Evolutionary conservation across 1,139 yeast species (phyloP).

Genomic region (Yamadazyma siamensis): DNA sequence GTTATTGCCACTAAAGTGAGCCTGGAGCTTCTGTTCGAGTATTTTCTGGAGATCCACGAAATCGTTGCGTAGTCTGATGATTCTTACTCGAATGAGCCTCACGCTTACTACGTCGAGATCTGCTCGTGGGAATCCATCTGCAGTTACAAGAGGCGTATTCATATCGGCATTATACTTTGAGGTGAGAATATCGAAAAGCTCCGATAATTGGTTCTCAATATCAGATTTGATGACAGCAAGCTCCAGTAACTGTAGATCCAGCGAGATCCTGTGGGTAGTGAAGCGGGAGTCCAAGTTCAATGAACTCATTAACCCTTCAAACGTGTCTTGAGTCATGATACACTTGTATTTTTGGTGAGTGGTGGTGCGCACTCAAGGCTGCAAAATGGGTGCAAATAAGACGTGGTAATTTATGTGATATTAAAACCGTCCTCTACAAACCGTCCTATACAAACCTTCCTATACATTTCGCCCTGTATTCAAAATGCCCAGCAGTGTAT

Average conservation of each 20-base stretch:
- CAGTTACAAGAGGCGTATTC: slow-evolving; percentile 60
- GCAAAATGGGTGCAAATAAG: slow-evolving; percentile 1
- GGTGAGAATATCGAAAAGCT: slow-evolving; percentile 30
- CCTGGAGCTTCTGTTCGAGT: slow-evolving; percentile 43
- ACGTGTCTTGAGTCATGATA: slow-evolving; percentile 20
- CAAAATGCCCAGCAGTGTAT: too few species aligned
- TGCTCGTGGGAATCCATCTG: slow-evolving; percentile 81
- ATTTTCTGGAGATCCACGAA: slow-evolving; percentile 46
- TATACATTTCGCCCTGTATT: too few species aligned
- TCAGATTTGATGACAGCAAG: slow-evolving; percentile 26
- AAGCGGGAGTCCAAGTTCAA: slow-evolving; percentile 23
- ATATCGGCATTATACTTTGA: slow-evolving; percentile 47
- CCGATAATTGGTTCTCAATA: slow-evolving; percentile 31
- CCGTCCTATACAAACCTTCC: too few species aligned
- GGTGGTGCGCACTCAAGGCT: not conserved
- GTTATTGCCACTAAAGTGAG: not conserved
- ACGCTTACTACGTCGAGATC: slow-evolving; percentile 79
- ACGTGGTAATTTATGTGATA: too few species aligned
- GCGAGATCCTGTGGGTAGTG: slow-evolving; percentile 10
- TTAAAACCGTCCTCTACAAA: too few species aligned
- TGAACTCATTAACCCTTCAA: slow-evolving; percentile 38
- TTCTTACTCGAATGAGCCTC: slow-evolving; percentile 57
- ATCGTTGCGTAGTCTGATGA: slow-evolving; percentile 71
- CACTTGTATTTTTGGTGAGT: slow-evolving; percentile 12
- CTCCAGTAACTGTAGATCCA: slow-evolving; percentile 22